Evolutionary conservation across 148 eudicot genomes (phyloP), one percentile per base, ranked within the genome.

Genomic region (Dysphania ambrosioides): DNA sequence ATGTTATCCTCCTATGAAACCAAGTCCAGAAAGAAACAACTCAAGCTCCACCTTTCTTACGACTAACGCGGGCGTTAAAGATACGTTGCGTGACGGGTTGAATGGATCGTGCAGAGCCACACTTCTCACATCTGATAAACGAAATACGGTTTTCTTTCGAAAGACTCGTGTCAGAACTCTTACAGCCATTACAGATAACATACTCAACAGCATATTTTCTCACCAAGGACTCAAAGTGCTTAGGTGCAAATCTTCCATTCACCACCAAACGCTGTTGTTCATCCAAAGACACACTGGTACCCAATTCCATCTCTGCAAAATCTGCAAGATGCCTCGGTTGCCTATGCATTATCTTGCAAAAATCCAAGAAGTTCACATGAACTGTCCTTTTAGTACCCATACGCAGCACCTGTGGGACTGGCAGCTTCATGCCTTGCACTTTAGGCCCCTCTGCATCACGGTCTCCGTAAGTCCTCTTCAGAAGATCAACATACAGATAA

Each of bases 141-240:
- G 73, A 70, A 66, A 80, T 80, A 10, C 81, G 83, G 32, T 80
- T 81, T 77, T 79, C 85, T 55, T 73, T 83, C 2, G 83, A 62
- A 71, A 86, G 81, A 68, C 72, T 75, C 44, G 88, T 86, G 63
- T 83, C 82, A 0, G 86, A 76, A 79, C 86, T 81, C 80, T 80
- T 86, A 72, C 88, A 83, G 61, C 79, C 81, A 76, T 73, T 72
- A 74, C 84, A 85, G 3, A 78, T 65, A 24, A 85, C 88, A 68
- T 83, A 86, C 40, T 86, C 86, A 84, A 82, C 78, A 72, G 80
- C 76, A 56, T 86, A 86, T 84, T 78, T 80, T 23, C 86, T 71
- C 62, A 86, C 27, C 19, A 84, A 73, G 24, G 72, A 82, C 68
- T 86, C 87, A 79, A 86, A 70, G 58, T 76, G 84, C 59, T 80